These are phyloP conservation scores for Pisolithus thermaeus DNA, from an alignment of 1,284 basidiomycete genomes.

Conservation along the genomic window DNA sequence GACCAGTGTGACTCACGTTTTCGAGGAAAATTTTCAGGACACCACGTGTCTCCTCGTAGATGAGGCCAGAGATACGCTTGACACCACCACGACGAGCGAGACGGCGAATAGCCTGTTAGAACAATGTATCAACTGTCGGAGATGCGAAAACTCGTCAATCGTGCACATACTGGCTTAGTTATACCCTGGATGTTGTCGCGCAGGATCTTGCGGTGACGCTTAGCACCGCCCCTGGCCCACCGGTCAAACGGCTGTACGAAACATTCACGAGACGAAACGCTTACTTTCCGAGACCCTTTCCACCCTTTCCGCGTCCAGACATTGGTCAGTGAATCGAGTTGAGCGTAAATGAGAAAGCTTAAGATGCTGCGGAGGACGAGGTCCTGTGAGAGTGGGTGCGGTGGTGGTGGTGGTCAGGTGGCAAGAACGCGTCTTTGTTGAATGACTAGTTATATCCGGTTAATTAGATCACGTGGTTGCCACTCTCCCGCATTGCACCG, in stretches of 20 bases:
- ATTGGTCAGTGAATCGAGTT: conserved; percentile 10
- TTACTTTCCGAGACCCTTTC: conserved; percentile 21
- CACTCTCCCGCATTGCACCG: neutral
- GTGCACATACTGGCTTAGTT: conserved; percentile 39
- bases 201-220: conserved; percentile 75
- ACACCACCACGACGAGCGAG: conserved; percentile 84
- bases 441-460: conserved; percentile 25
- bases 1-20: conserved; percentile 28
- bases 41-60: conserved; percentile 80
- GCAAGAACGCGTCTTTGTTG: conserved; percentile 20
- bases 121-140: conserved; percentile 25
- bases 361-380: neutral
- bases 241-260: neutral
- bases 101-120: conserved; percentile 68
- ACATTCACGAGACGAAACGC: conserved; percentile 7
- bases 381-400: conserved; percentile 3
- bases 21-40: conserved; percentile 76
- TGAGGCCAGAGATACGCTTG: conserved; percentile 78
- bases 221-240: conserved; percentile 66
- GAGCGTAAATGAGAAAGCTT: neutral
- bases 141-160: neutral
- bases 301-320: conserved; percentile 40
- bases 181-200: conserved; percentile 84
- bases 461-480: conserved; percentile 19
- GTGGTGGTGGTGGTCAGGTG: conserved; percentile 19